These are phyloP conservation scores for Teunomyces barrocoloradensis DNA, from an alignment of 805 yeast species.

Conservation along the genomic window DNA sequence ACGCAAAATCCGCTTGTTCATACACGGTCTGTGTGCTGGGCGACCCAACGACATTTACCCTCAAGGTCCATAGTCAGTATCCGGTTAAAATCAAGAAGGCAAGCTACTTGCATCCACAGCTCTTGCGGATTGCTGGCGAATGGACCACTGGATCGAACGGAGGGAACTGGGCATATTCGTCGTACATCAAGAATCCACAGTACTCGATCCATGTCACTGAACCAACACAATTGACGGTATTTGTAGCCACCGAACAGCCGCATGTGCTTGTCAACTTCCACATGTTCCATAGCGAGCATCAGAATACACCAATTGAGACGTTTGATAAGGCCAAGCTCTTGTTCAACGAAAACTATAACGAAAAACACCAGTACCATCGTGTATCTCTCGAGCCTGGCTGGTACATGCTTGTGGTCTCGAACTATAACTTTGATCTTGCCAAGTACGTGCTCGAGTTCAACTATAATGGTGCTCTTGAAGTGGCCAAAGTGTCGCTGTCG, in stretches of 20 bases:
- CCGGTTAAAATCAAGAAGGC: slow-evolving; percentile 30
- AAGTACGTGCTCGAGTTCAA: slow-evolving; percentile 32
- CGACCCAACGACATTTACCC: slow-evolving; percentile 24
- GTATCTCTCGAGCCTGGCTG: slow-evolving; percentile 27
- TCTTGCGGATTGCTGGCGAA: slow-evolving; percentile 27
- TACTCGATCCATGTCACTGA: slow-evolving; percentile 27
- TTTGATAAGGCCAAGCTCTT: slow-evolving; percentile 23
- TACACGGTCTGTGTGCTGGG: slow-evolving; percentile 22
- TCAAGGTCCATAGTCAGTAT: slow-evolving; percentile 27
- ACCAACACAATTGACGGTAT: slow-evolving; percentile 6
- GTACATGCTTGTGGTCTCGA: slow-evolving; percentile 48
- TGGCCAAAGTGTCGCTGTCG: slow-evolving; percentile 19
- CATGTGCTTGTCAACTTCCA: slow-evolving; percentile 35
- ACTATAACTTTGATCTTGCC: slow-evolving; percentile 32
- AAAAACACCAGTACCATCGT: slow-evolving; percentile 28
- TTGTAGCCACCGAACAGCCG: not conserved
- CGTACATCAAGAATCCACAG: slow-evolving; percentile 57
- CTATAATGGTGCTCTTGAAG: slow-evolving; percentile 13
- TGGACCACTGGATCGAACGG: slow-evolving; percentile 51
- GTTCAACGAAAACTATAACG: slow-evolving; percentile 31
- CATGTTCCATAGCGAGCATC: slow-evolving; percentile 39
- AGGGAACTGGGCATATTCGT: slow-evolving; percentile 50
- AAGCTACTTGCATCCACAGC: slow-evolving; percentile 15
- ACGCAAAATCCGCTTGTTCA: slow-evolving; percentile 19
- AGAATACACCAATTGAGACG: slow-evolving; percentile 17